Conservation (phyloP, 2,329 filamentous ascomycete species). For the Ophiostoma himal-ulmi region DNA sequence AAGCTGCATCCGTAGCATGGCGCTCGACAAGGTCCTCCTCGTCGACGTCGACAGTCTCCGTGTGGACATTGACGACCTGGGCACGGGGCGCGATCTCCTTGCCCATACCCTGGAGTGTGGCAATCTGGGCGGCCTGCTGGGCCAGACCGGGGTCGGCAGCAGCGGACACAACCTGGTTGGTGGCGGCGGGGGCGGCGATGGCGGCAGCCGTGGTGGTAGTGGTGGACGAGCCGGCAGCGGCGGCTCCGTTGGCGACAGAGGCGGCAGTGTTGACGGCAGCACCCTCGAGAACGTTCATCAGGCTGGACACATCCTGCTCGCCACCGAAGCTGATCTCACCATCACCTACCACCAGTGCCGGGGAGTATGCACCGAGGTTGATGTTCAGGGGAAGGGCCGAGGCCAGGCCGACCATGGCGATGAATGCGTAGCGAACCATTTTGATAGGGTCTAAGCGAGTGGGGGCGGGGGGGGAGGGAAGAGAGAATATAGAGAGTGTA, state of each 20-base stretch:
- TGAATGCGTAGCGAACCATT: conserved; percentile 26
- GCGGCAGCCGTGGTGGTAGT: conserved; percentile 16
- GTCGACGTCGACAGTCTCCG: conserved; percentile 28
- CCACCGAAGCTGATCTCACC: conserved; percentile 46
- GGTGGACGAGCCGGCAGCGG: conserved; percentile 17
- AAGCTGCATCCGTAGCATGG: conserved; percentile 23
- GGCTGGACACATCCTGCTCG: conserved; percentile 40
- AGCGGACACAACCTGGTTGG: conserved; percentile 11
- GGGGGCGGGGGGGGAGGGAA: too few relatives aligned
- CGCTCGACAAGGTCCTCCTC: background rate
- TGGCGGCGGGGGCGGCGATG: conserved; percentile 14
- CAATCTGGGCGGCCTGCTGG: conserved; percentile 38
- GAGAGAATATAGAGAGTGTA: background rate
- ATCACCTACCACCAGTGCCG: conserved; percentile 40
- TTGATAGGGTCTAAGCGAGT: conserved; percentile 3
- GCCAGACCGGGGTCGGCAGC: conserved; percentile 16
- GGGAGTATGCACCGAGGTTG: conserved; percentile 42
- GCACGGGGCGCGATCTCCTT: conserved; percentile 44
- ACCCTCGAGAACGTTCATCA: conserved; percentile 44
- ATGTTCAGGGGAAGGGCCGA: conserved; percentile 31
- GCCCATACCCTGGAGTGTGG: conserved; percentile 43
- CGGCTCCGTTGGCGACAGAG: conserved; percentile 28
- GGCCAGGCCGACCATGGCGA: conserved; percentile 23
- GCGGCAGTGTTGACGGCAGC: conserved; percentile 40
- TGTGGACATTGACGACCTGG: conserved; percentile 25